Conservation (phyloP, 139 green algal species). For the Coelastrella sp. region DNA sequence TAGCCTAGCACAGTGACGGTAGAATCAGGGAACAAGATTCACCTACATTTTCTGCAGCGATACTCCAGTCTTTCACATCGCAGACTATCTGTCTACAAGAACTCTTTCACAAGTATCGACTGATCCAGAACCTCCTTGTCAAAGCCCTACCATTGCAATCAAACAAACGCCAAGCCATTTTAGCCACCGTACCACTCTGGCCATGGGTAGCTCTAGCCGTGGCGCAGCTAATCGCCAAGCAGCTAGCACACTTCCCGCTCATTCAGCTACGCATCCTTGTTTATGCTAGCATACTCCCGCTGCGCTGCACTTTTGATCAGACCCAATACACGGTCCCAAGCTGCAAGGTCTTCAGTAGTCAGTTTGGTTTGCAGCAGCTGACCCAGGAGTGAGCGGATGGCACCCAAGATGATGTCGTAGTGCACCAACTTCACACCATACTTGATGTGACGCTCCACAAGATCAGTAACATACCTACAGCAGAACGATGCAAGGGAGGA, state of each 20-base stretch:
- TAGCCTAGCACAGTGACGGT: too few species aligned
- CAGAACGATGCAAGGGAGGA: background rate
- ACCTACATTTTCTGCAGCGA: too few species aligned
- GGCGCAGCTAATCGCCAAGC: too few species aligned
- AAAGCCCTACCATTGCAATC: background rate
- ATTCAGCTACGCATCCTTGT: background rate
- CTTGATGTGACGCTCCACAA: constrained; percentile 43
- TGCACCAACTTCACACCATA: constrained; percentile 47
- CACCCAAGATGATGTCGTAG: constrained; percentile 34
- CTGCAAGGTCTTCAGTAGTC: constrained; percentile 6
- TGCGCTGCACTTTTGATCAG: background rate
- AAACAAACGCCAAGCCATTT: background rate
- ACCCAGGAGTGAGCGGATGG: background rate
- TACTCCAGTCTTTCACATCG: too few species aligned
- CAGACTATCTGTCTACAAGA: too few species aligned
- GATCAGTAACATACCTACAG: constrained; percentile 31
- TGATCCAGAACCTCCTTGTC: background rate
- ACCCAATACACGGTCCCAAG: background rate
- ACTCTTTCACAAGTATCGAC: too few species aligned
- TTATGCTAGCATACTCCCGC: background rate
- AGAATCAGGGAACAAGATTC: too few species aligned
- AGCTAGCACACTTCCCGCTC: too few species aligned
- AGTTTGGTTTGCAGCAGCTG: background rate
- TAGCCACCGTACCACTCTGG: too few species aligned
- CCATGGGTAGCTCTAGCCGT: too few species aligned